Conservation (phyloP, 1,139 yeast species). For the Nakaseomyces nivariensis region DNA sequence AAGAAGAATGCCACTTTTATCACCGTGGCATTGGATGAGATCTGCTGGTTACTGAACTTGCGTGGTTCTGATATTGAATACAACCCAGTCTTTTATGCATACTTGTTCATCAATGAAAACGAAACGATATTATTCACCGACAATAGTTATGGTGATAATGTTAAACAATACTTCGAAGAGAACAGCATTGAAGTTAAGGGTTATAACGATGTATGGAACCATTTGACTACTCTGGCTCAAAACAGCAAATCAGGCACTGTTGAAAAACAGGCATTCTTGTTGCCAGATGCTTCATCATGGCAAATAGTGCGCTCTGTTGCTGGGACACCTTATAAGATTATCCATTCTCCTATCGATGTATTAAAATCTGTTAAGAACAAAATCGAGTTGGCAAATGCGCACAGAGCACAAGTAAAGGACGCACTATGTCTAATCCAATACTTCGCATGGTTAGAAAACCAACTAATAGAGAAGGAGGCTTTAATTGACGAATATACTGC, state of each 20-base stretch:
- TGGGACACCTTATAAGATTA: constrained; percentile 33
- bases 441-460: constrained; percentile 79
- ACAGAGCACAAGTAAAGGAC: constrained; percentile 72
- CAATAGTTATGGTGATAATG: constrained; percentile 28
- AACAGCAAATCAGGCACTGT: constrained; percentile 9
- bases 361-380: constrained; percentile 73
- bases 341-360: constrained; percentile 54
- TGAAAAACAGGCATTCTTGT: constrained; percentile 36
- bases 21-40: constrained; percentile 73
- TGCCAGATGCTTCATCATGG: constrained; percentile 73
- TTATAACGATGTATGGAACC: constrained; percentile 49
- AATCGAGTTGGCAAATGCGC: constrained; percentile 67
- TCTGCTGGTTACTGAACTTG: constrained; percentile 85
- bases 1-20: constrained; percentile 32
- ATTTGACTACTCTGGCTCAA: constrained; percentile 30
- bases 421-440: constrained; percentile 73
- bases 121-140: constrained; percentile 55
- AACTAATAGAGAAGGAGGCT: constrained; percentile 43
- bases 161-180: constrained; percentile 24
- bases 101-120: constrained; percentile 49
- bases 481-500: constrained; percentile 73
- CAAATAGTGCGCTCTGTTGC: constrained; percentile 44
- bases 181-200: constrained; percentile 40
- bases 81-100: constrained; percentile 87
- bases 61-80: constrained; percentile 79